Percentiles rank a stretch among this genome's conserved stretches.
phyloP scores from a whole-genome alignment of 1,284 basidiomycete species.

The Dichomitus squalens region DNA sequence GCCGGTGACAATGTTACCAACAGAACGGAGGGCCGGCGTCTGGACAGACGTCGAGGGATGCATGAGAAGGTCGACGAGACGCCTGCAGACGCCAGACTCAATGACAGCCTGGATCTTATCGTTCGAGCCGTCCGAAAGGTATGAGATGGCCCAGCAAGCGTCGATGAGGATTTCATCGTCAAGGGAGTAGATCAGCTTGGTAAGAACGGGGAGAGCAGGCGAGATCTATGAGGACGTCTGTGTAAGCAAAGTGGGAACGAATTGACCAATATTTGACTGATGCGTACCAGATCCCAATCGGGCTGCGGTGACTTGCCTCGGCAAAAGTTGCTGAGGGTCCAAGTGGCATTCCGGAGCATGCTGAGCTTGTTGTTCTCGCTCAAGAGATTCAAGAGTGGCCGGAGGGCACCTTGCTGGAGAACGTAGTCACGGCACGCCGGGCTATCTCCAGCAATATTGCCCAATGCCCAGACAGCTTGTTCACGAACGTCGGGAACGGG shows the following conservation, averaged over 20 bases:
- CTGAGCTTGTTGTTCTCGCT: slow-evolving; percentile 93
- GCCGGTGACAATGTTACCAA: slow-evolving; percentile 98
- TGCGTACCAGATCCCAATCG: slow-evolving; percentile 85
- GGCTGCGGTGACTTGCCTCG: slow-evolving; percentile 96
- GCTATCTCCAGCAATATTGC: slow-evolving; percentile 96
- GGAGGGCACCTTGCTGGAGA: slow-evolving; percentile 74
- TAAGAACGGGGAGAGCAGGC: slow-evolving; percentile 93
- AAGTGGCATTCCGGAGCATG: slow-evolving; percentile 97
- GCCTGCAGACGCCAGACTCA: slow-evolving; percentile 96
- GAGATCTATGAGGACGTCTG: slow-evolving; percentile 68
- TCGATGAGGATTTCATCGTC: slow-evolving; percentile 99
- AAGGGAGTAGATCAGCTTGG: slow-evolving; percentile 98
- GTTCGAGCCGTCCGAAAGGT: slow-evolving; percentile 98
- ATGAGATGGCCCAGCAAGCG: slow-evolving; percentile 99
- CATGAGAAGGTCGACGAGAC: slow-evolving; percentile 97
- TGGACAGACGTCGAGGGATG: slow-evolving; percentile 98
- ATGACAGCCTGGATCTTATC: slow-evolving; percentile 99
- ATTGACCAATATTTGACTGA: slow-evolving; percentile 14
- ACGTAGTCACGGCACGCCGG: slow-evolving; percentile 94
- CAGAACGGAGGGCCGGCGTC: slow-evolving; percentile 95
- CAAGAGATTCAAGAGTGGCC: slow-evolving; percentile 71
- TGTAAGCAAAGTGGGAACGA: slow-evolving; percentile 16
- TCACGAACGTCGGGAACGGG: slow-evolving; percentile 91
- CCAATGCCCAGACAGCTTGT: slow-evolving; percentile 96
- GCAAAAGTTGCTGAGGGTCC: slow-evolving; percentile 98